Conservation (phyloP, 2,329 filamentous ascomycete genomes). For the Cylindrodendrum hubeiense region DNA sequence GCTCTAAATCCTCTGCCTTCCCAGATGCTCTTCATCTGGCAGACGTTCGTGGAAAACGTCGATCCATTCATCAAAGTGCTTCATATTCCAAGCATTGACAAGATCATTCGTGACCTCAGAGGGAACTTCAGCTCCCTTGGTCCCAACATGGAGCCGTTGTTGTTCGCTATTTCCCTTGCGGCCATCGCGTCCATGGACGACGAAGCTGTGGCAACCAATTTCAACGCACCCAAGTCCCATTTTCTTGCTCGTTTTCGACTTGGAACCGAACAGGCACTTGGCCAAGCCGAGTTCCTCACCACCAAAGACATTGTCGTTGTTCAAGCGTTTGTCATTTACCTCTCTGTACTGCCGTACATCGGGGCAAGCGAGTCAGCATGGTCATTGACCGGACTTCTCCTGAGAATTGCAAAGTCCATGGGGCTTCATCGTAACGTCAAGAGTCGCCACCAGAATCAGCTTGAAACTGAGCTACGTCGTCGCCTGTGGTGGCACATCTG, state of each 20-base stretch:
- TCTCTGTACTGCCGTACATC: slow-evolving; percentile 35
- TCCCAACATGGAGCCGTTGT: slow-evolving; percentile 35
- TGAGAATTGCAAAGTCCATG: slow-evolving; percentile 40
- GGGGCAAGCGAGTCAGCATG: slow-evolving; percentile 40
- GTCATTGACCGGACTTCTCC: slow-evolving; percentile 38
- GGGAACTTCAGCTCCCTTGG: slow-evolving; percentile 38
- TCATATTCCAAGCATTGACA: slow-evolving; percentile 36
- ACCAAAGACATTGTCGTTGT: slow-evolving; percentile 39
- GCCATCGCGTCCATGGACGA: slow-evolving; percentile 43
- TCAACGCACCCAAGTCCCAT: slow-evolving; percentile 29
- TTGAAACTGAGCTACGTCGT: slow-evolving; percentile 37
- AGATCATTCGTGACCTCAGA: slow-evolving; percentile 27
- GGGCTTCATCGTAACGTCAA: slow-evolving; percentile 32
- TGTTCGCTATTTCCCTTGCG: slow-evolving; percentile 44
- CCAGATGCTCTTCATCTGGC: slow-evolving; percentile 47
- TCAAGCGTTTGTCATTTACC: slow-evolving; percentile 45
- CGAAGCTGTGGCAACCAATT: slow-evolving; percentile 31
- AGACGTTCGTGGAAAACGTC: slow-evolving; percentile 45
- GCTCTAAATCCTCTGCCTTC: slow-evolving; percentile 42
- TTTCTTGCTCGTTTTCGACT: slow-evolving; percentile 36
- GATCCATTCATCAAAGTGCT: slow-evolving; percentile 50
- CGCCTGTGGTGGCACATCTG: slow-evolving; percentile 48
- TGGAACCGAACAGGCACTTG: slow-evolving; percentile 42
- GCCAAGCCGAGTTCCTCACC: slow-evolving; percentile 37
- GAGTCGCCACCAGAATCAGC: background rate